These are phyloP conservation scores for Colletotrichum camelliae DNA, from an alignment of 2,329 filamentous ascomycete species.

Conservation along the genomic window DNA sequence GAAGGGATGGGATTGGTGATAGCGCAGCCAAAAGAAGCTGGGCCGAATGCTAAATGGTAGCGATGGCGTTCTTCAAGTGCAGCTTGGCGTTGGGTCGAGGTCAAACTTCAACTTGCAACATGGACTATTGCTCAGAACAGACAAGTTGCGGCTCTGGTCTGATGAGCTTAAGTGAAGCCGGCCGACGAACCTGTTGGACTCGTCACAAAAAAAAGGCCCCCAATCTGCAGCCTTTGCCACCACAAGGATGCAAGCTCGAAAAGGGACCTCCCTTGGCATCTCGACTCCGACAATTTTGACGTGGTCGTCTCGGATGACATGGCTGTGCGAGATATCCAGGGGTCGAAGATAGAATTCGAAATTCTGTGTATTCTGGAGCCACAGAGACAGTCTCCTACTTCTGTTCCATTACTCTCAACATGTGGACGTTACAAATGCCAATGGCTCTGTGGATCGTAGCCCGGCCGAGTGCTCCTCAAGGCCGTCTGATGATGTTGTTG, in stretches of 20 bases:
- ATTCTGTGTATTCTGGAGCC: not conserved
- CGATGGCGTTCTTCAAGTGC: not conserved
- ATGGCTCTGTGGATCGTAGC: not conserved
- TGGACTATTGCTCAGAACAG: not conserved
- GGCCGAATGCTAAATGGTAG: not conserved
- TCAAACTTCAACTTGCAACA: not conserved
- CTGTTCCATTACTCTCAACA: not conserved
- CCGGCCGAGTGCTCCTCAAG: not conserved
- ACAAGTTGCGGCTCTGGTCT: not conserved
- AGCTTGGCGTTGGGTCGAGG: not conserved
- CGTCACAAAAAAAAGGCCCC: not conserved
- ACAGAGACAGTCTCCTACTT: not conserved
- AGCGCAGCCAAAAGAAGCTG: not conserved
- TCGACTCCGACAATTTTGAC: not conserved
- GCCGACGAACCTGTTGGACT: not conserved
- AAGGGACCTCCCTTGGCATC: not conserved
- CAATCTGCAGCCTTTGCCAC: not conserved
- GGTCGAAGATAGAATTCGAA: not conserved
- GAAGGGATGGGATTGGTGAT: conserved; percentile 20
- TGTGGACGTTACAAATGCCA: not conserved
- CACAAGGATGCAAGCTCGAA: not conserved
- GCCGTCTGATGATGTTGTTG: not conserved
- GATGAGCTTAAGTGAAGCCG: not conserved
- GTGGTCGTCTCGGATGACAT: not conserved
- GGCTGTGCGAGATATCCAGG: not conserved